A percentile compares a stretch with the other conserved stretches of the same genome.
phyloP scores from a whole-genome alignment of 2,329 filamentous ascomycete genomes.

The Paracorniculantispora psalliotae region DNA sequence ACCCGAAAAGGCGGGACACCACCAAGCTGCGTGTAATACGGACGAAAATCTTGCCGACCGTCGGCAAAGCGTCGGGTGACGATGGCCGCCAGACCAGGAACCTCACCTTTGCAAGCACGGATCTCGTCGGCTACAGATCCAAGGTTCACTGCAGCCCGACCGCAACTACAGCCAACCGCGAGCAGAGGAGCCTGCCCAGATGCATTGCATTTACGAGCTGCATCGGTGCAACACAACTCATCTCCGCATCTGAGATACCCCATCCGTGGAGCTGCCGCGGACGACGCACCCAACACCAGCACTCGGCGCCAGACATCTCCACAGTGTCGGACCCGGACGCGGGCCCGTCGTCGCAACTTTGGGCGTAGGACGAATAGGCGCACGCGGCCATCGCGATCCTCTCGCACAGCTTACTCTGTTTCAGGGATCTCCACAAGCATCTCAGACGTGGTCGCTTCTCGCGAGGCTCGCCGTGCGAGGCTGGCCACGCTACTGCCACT shows the following conservation, averaged over 20 bases:
- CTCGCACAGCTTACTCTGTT: not conserved
- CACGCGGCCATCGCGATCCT: not conserved
- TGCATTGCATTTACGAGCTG: conserved; percentile 1
- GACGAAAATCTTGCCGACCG: not conserved
- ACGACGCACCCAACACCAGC: not conserved
- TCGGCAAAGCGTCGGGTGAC: not conserved
- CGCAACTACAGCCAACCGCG: not conserved
- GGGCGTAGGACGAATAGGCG: not conserved
- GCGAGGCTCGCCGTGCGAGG: not conserved
- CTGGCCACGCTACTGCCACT: not conserved
- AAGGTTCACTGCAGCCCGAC: not conserved
- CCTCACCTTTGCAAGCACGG: not conserved
- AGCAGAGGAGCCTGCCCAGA: not conserved
- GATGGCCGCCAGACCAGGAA: not conserved
- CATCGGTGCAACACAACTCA: not conserved
- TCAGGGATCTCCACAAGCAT: not conserved
- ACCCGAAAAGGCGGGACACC: not conserved
- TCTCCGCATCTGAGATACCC: not conserved
- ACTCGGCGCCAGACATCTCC: not conserved
- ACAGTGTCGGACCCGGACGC: not conserved
- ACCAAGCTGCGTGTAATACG: not conserved
- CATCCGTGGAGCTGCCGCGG: not conserved
- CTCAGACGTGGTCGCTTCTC: not conserved
- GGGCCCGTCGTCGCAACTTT: not conserved
- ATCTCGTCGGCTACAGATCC: conserved; percentile 1